These are phyloP conservation scores for Bipolaris cookei DNA, from an alignment of 2,329 filamentous ascomycete species.

Conservation along the genomic window DNA sequence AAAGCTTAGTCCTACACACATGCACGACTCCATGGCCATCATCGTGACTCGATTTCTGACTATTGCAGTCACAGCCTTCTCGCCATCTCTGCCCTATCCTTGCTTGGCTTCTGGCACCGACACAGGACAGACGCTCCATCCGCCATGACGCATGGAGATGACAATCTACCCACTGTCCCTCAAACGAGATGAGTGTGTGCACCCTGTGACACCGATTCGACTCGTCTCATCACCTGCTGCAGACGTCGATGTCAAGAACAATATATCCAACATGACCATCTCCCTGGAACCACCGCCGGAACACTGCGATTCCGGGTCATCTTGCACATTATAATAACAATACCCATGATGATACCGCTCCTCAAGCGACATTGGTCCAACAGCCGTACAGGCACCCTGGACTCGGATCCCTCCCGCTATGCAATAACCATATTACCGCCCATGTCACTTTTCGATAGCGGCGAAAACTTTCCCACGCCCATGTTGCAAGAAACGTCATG, in stretches of 20 bases:
- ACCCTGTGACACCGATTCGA: slow-evolving; percentile 1
- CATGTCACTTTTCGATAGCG: slow-evolving; percentile 1
- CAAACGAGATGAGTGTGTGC: slow-evolving; percentile 9
- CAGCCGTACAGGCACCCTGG: background rate
- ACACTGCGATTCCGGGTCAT: background rate
- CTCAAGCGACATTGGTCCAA: slow-evolving; percentile 1
- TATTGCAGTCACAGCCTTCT: slow-evolving; percentile 2
- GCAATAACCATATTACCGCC: slow-evolving; percentile 1
- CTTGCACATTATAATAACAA: background rate
- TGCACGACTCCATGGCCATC: slow-evolving; percentile 14
- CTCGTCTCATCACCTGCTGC: slow-evolving; percentile 1
- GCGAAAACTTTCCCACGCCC: slow-evolving; percentile 5
- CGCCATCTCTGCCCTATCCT: slow-evolving; percentile 9
- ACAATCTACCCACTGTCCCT: slow-evolving; percentile 8
- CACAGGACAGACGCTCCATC: background rate
- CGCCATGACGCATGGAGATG: slow-evolving; percentile 10
- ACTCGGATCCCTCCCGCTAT: slow-evolving; percentile 1
- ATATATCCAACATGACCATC: background rate
- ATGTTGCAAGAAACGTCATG: slow-evolving; percentile 6
- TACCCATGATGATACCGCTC: slow-evolving; percentile 1
- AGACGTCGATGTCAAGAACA: background rate
- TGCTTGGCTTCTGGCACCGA: slow-evolving; percentile 11
- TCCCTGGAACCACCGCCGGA: slow-evolving; percentile 3
- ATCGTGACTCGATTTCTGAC: slow-evolving; percentile 12
- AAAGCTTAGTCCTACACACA: slow-evolving; percentile 12